phyloP scores from a whole-genome alignment of 768 basidiomycete species.

The Coprinopsis strossmayeri region DNA sequence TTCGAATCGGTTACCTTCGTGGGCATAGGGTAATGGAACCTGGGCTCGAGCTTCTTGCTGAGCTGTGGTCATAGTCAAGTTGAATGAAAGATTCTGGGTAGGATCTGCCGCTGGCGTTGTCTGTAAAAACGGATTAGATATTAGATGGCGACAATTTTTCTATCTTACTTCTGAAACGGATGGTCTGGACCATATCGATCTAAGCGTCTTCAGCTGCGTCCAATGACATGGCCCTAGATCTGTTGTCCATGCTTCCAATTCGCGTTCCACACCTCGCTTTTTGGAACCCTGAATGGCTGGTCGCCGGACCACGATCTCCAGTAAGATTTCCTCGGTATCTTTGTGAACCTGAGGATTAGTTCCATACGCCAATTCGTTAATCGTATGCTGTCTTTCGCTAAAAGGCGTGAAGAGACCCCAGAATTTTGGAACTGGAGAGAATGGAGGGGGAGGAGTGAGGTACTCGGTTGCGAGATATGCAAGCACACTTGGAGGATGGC shows the following conservation, averaged over 20 bases:
- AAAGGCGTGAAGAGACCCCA: conserved; percentile 73
- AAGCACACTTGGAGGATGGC: conserved; percentile 68
- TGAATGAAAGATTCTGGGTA: conserved; percentile 75
- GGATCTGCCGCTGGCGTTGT: conserved; percentile 40
- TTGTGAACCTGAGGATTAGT: conserved; percentile 45
- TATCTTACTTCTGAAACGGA: conserved; percentile 23
- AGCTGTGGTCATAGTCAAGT: conserved; percentile 73
- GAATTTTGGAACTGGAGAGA: conserved; percentile 60
- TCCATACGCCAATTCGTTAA: conserved; percentile 56
- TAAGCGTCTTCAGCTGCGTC: conserved; percentile 44
- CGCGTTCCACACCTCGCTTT: conserved; percentile 51
- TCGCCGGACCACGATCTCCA: conserved; percentile 54
- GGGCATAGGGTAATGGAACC: conserved; percentile 87
- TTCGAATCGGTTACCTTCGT: conserved; percentile 80
- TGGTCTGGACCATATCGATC: conserved; percentile 37
- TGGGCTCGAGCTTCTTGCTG: conserved; percentile 75
- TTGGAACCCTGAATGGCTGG: conserved; percentile 27
- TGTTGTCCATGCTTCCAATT: conserved; percentile 57
- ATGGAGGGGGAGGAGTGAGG: conserved; percentile 63
- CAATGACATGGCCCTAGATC: conserved; percentile 37
- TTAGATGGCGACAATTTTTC: not conserved
- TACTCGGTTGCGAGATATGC: conserved; percentile 63
- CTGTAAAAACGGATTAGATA: not conserved
- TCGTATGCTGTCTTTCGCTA: conserved; percentile 53
- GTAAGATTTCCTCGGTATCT: conserved; percentile 42